Base-by-base conservation (phyloP, 345 rosid species). In the Lagerstroemia speciosa region DNA sequence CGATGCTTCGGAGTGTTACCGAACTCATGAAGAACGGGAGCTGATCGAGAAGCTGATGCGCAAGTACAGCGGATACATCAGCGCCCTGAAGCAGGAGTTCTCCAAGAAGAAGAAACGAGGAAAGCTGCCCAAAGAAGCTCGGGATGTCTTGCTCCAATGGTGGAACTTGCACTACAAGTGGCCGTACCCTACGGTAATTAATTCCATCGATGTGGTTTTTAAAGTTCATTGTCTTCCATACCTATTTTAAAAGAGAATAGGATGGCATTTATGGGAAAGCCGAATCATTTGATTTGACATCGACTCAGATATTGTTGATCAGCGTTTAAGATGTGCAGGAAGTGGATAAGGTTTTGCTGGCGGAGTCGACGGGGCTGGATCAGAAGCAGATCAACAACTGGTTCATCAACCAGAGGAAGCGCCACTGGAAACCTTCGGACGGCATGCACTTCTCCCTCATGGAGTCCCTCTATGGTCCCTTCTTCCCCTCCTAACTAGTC, bases 361-460 rank as follows among this genome's bases (percentile, higher is more conserved):
- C 89, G 0, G 84, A 73, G 34, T 60, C 85, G 43, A 81, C 89
- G 3, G 84, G 89, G 8, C 72, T 84, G 31, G 86, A 82, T 67
- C 88, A 80, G 83, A 84, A 77, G 41, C 88, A 84, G 79, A 82
- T 84, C n/a, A 84, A 80, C 78, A 84, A 84, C 64, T 84, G 88
- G 88, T 84, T 84, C 55, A 84, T 85, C 33, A 85, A 85, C 60
- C 89, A 83, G 72, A 74, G 89, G 78, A 85, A 85, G 69, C 79
- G 89, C 6, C 89, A 85, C 60, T 85, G 89, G 89, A 85, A 80
- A 66, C 85, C 87, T 3, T 75, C 85, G 0, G 89, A 83, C 71
- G 67, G 75, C 77, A 75, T 74, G 89, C 87, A 83, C 50, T 68
- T 73, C n/a, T 33, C 78, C 43, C 77, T 83, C 46, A 78, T 79